Evolutionary conservation across 257 asterid genomes (phyloP).

Genomic region (Lavandula angustifolia): DNA sequence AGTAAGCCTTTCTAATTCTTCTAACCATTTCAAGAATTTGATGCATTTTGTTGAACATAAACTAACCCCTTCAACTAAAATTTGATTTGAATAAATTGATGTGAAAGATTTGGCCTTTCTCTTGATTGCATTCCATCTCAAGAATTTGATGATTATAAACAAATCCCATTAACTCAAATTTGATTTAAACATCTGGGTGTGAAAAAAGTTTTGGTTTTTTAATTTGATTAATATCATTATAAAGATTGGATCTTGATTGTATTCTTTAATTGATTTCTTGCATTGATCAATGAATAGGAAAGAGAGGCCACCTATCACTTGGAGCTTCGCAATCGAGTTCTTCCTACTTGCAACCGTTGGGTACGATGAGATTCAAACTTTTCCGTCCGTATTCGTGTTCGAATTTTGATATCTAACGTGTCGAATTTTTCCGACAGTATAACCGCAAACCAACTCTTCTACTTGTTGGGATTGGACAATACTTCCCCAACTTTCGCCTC

Average conservation of each 20-base stretch:
- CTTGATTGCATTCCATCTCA: no score
- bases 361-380: conserved; percentile 37
- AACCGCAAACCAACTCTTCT: conserved; percentile 95
- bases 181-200: no score
- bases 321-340: conserved; percentile 72
- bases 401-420: not conserved
- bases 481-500: conserved; percentile 98
- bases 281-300: conserved; percentile 61
- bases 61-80: no score
- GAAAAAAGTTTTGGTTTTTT: no score
- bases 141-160: no score
- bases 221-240: no score
- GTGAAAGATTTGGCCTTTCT: no score
- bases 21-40: not conserved
- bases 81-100: no score
- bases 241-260: no score
- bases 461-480: conserved; percentile 89
- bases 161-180: no score
- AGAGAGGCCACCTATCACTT: conserved; percentile 78
- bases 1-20: conserved; percentile 40
- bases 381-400: not conserved
- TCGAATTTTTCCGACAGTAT: conserved; percentile 45
- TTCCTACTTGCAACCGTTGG: conserved; percentile 93
- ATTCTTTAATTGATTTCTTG: not conserved
- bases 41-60: no score